Base-by-base conservation (phyloP, 495 filamentous ascomycete species). In the Bryoglossum gracile region DNA sequence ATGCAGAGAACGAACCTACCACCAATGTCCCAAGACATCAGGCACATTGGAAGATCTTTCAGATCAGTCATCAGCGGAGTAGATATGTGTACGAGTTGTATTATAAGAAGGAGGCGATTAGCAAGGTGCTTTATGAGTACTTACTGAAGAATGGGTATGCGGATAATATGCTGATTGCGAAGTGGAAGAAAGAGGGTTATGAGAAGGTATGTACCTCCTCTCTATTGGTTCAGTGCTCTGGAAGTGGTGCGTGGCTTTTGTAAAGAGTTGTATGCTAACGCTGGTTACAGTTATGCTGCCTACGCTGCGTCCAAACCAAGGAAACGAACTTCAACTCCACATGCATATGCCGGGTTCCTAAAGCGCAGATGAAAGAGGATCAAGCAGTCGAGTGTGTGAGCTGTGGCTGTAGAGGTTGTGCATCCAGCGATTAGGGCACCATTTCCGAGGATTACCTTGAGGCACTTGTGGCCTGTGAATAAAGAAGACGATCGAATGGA, bases 121-220 rank as follows among this genome's bases (percentile, higher is more conserved):
- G 77, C 51, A 89, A 86, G 65, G 72, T 78, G 63, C 74, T 97
- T 11, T 99, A 99, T 65, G 91, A 95, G 52, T 99, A 86, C 84
- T 71, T 97, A 57, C 73, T 97, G 37, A 99, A 99, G 76, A 94
- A 96, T 64, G 82, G 82, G 39, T 97, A 99, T 65, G 92, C 87
- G 8, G 92, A 99, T 70, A 78, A 85, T 16, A 90, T 84, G 65
- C 70, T 99, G 53, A 97, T 99, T 61, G 92, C 92, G 13, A 97
- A 99, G 69, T 99, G 92, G 92, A 99, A 99, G 77, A 99, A 97
- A 69, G 85, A 91, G 60, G 94, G 92, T 17, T 99, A 99, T 67
- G 92, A 97, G 69, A 96, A 97, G 81, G 86, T 87, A 67, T 39
- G 73, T 64, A 14, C 18, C 0, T 32, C 19, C 5, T 30, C 14